Evolutionary conservation across 2,329 filamentous ascomycete genomes (phyloP), one percentile per base, ranked within the genome.

Genomic region (Penicillium hesseltinei): DNA sequence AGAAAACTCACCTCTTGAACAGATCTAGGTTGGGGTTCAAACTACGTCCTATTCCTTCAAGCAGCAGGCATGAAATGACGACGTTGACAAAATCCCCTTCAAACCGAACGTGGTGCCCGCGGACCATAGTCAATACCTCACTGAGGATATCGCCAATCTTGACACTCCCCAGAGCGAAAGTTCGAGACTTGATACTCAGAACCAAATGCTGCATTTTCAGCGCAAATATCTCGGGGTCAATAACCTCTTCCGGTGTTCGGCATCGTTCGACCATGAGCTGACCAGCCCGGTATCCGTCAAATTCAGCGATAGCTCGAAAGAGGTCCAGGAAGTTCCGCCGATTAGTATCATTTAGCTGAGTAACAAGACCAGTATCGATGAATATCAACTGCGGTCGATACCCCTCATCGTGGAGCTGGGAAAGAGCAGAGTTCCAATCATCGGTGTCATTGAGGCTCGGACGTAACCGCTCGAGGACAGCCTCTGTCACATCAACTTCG

Each of bases 21-120:
- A 99, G 80, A 75, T 99, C 94, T 46, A 97, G 80, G 52, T 93
- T 82, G 0, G 94, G 93, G 72, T 97, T 88, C 17, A 99, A 77
- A 58, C 82, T 91, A 60, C 94, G 84, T 0, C 94, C 94, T 68
- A 97, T 99, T 7, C 94, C 94, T 73, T 99, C 94, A 1, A 99
- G 81, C 2, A 99, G 81, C 35, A 99, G 78, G 52, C 97, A 97
- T 58, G 91, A 96, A 57, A 99, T 88, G 31, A 99, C 93, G 5
- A 99, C 94, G 70, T 99, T 99, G 71, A 99, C 92, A 71, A 97
- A 99, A 73, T 99, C 94, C 9, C 94, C 94, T 75, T 99, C 94
- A 50, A 99, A 83, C 9, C 94, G 84, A 4, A 99, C 94, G 71
- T 99, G 94, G 72, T 99, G 94, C 10, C 81, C 80, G 54, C 94